Evolutionary conservation across 371 early-diverging fungal genomes (phyloP), one percentile per base, ranked within the genome.

Genomic region (Gilbertella persicaria): DNA sequence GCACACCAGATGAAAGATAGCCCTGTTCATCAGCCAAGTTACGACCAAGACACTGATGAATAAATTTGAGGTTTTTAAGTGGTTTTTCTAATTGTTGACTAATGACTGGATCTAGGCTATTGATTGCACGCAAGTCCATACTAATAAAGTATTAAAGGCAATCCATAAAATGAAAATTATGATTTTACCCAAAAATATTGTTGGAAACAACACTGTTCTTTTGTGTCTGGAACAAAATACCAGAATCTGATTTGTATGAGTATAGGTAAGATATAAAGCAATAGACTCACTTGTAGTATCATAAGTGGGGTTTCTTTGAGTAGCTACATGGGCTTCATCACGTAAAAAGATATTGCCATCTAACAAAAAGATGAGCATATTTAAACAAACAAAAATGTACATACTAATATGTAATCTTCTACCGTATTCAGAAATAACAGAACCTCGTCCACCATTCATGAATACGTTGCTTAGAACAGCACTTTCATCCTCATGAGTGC

Each of bases 281-380:
- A 4, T 17, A 35, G 25, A 52, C 17, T 58, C 58, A 69, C 74
- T 69, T 9, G 74, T 69, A 9, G 66, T 67, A 13, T 71, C 50
- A 17, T 60, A 58, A 17, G 45, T 43, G 10, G 69, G 72, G 13
- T 55, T 49, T 37, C 47, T 47, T 20, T 63, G 50, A 13, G 38
- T 57, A 38, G 62, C 63, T 23, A 57, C 58, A 51, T 75, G 71
- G 0, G 38, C 35, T 13, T 49, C 53, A 46, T 75, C 71, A 23
- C 75, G 66, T 39, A 75, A 58, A 37, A 75, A 75, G 17, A 75
- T 49, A 33, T 75, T 75, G 8, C 75, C 62, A 39, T 75, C 75
- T 75, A 44, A 17, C 7, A n/a, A 19, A 55, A 17, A 2, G 45
- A 41, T 39, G 16, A 30, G 37, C 29, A 36, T 9, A 26, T 5